Evolutionary conservation across 2,329 filamentous ascomycete genomes (phyloP).

Genomic region (Endocalyx cinctus): DNA sequence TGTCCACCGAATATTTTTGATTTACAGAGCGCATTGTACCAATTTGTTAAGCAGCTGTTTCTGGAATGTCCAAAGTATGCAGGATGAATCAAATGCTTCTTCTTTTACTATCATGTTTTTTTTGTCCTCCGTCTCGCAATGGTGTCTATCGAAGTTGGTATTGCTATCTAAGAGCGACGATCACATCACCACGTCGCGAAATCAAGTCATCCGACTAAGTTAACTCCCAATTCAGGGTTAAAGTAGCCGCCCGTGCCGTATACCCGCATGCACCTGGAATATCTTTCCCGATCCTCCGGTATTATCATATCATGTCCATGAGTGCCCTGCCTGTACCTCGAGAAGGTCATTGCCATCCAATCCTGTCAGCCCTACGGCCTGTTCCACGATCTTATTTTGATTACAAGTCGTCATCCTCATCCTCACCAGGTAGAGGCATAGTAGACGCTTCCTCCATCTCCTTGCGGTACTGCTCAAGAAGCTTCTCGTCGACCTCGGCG

Average conservation of each 20-base stretch:
- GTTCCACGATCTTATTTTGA: too few species aligned
- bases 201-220: conserved; percentile 18
- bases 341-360: too few species aligned
- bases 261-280: too few species aligned
- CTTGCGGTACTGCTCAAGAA: conserved; percentile 76
- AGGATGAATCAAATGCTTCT: too few species aligned
- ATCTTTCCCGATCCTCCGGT: too few species aligned
- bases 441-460: conserved; percentile 81
- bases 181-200: conserved; percentile 25
- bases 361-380: too few species aligned
- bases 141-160: conserved; percentile 28
- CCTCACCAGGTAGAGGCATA: conserved; percentile 90
- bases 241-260: too few species aligned
- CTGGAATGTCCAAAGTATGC: too few species aligned
- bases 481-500: conserved; percentile 78
- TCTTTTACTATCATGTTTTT: conserved; percentile 18
- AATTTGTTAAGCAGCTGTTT: too few species aligned
- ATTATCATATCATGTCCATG: conserved; percentile 22
- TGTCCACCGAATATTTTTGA: too few species aligned
- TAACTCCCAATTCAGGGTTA: conserved; percentile 18
- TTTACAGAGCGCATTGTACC: too few species aligned
- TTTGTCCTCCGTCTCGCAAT: conserved; percentile 21
- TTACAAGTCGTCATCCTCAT: conserved; percentile 69
- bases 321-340: conserved; percentile 8
- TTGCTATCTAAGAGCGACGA: conserved; percentile 31